These are phyloP conservation scores for Caryopteris hybrid DNA, from an alignment of 305 asterid species.

Conservation along the genomic window DNA sequence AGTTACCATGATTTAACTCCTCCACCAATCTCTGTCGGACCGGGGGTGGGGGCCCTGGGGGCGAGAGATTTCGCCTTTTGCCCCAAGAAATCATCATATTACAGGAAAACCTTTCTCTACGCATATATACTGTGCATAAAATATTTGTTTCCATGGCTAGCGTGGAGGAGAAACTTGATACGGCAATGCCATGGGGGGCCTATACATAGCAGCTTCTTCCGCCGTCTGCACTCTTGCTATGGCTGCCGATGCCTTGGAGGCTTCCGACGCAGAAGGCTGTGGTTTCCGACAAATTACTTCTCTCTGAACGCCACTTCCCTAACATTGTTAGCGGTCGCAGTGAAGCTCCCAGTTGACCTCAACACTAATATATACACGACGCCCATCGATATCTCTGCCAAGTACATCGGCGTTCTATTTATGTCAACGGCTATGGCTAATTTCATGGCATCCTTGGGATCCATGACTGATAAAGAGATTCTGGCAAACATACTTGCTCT, in stretches of 20 bases:
- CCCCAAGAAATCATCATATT: too few species aligned
- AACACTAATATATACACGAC: not conserved
- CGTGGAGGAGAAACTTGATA: not conserved
- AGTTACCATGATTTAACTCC: too few species aligned
- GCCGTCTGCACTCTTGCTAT: not conserved
- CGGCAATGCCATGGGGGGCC: slow-evolving; percentile 2
- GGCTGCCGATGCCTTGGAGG: slow-evolving; percentile 1
- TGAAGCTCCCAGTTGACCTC: slow-evolving; percentile 3
- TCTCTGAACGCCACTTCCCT: slow-evolving; percentile 5
- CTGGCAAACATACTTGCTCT: not conserved
- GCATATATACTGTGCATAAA: too few species aligned
- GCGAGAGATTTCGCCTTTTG: too few species aligned
- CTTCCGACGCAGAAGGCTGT: not conserved
- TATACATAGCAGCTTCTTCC: too few species aligned
- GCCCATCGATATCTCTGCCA: not conserved
- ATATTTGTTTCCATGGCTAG: too few species aligned
- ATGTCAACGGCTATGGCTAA: not conserved
- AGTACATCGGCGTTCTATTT: not conserved
- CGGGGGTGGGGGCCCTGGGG: too few species aligned
- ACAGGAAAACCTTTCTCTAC: too few species aligned
- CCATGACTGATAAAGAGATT: not conserved
- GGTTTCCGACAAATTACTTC: not conserved
- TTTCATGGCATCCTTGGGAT: too few species aligned
- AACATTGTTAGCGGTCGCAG: not conserved
- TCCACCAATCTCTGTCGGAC: too few species aligned